Base-by-base conservation (phyloP, 345 rosid genomes). In the Angophora floribunda region DNA sequence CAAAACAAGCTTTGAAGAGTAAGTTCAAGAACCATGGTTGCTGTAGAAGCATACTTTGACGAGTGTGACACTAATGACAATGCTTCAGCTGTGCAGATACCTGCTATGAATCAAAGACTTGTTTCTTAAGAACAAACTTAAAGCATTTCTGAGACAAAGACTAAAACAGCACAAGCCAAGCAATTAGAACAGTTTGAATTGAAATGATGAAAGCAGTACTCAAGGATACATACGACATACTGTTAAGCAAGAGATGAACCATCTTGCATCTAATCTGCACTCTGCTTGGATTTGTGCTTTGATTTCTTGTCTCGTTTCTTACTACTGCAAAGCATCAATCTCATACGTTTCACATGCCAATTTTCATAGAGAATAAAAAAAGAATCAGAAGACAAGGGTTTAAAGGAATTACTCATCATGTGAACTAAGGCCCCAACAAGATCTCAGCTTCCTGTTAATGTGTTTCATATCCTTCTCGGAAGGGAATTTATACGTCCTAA, bases 391-490 rank as follows among this genome's bases (percentile, higher is more conserved):
- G 57, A 87, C 26, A 61, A 50, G 85, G 88, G 87, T 80, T 75
- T 85, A 30, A 9, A 84, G 85, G 45, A 91, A 89, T 80, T 95
- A 97, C 99, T 96, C 98, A 44, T 96, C 99, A 52, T 93, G 95
- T 51, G 96, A 95, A 89, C 94, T 90, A 87, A 96, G 97, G 82
- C 98, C 97, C 96, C 95, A 95, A 89, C 99, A 97, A 85, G 99
- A 98, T 90, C 94, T 96, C 85, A 97, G 94, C 91, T 98, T 98
- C 90, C 99, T 91, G 87, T 96, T 96, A 63, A 97, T 97, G 93
- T 98, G 97, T 93, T 95, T 98, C 99, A 98, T 95, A 92, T 98
- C 99, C 92, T 96, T 96, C 55, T 98, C 99, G 47, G 97, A 93
- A 86, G 99, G 99, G 91, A 92, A 94, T 88, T 94, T 95, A 87